phyloP scores from a whole-genome alignment of 306 rosid genomes.

The Cotoneaster glaucophyllus region DNA sequence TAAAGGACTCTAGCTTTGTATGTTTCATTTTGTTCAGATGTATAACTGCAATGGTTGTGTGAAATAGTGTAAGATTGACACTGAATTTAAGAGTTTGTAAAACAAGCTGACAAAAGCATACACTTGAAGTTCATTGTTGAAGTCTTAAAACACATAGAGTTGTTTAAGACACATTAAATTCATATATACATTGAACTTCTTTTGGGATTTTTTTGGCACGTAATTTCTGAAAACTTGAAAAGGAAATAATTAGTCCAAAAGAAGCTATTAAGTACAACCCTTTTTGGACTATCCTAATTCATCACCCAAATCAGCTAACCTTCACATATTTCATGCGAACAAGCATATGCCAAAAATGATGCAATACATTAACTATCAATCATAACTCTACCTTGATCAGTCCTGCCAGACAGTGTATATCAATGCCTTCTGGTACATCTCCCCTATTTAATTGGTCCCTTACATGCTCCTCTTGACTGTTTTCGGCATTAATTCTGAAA shows the following conservation, averaged over 20 bases:
- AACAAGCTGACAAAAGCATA: neutral
- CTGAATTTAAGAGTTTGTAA: neutral
- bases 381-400: conserved; percentile 62
- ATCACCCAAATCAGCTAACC: neutral
- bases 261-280: neutral
- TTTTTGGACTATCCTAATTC: neutral
- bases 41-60: neutral
- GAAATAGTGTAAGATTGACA: neutral
- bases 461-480: conserved; percentile 76
- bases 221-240: neutral
- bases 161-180: neutral
- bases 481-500: conserved; percentile 77
- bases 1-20: too few relatives aligned
- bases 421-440: conserved; percentile 67
- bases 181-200: neutral
- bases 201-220: neutral
- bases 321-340: neutral
- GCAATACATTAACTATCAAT: neutral
- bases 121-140: neutral
- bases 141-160: neutral
- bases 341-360: neutral
- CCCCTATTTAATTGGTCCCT: conserved; percentile 77
- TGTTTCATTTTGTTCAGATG: neutral
- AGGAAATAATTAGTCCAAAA: neutral
- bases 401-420: conserved; percentile 84